Evolutionary conservation across 1,284 basidiomycete species (phyloP), one percentile per base, ranked within the genome.

Genomic region (Cutaneotrichosporon sp.): DNA sequence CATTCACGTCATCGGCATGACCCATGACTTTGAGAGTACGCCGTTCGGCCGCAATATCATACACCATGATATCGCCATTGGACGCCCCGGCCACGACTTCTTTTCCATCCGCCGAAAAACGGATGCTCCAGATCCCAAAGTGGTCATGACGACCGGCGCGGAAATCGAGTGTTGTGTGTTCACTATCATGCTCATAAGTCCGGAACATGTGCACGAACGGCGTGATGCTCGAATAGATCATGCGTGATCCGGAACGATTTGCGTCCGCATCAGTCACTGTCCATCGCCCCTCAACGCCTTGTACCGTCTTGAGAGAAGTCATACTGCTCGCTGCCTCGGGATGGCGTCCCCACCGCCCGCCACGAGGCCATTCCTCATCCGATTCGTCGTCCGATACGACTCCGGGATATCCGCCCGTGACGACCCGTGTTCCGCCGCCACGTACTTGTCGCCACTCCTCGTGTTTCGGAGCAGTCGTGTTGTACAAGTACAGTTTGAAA

Each of bases 211-310:
- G 91, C 0, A 92, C 89, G 10, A 86, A 88, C 40, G 90, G 86
- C 10, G 87, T 86, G 69, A 97, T 91, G 1, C 88, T 91, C 30
- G 90, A 90, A 79, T 98, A 98, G 64, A 97, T 92, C 83, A 99
- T 89, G 73, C 92, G 92, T 79, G 94, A 87, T 66, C 97, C 98
- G 75, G 95, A 89, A 5, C 90, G 90, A 65, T 90, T 92, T 11
- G 97, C 83, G 78, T 97, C 92, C 14, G 92, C 93, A 80, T 99
- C 96, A 2, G 94, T 96, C 62, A 97, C 90, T 0, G 94, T 96
- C 94, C 94, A 97, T 38, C 86, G 83, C 9, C 90, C 90, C 38
- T 86, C 83, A 59, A 85, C 81, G 1, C 91, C 94, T 73, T 87
- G 84, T 58, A 96, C 90, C 0, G 86, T 87, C 77, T 94, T 92